These are phyloP conservation scores for Croton laevigatus DNA, from an alignment of 441 rosid genomes.

Conservation along the genomic window DNA sequence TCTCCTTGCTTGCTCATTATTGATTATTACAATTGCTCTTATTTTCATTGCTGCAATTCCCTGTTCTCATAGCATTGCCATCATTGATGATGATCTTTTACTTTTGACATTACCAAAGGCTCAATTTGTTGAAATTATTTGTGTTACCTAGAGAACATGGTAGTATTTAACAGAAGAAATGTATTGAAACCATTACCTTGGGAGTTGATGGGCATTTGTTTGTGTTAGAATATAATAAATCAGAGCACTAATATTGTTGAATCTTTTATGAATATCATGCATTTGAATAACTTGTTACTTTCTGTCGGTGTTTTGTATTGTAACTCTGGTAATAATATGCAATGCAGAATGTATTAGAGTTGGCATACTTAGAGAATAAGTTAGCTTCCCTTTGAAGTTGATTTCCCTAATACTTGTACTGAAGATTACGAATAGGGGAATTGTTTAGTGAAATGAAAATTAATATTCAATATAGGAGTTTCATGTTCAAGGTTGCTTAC, in stretches of 20 bases:
- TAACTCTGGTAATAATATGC: background rate
- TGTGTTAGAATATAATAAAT: background rate
- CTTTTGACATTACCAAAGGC: background rate
- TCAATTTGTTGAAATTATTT: background rate
- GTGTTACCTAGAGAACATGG: background rate
- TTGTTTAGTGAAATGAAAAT: background rate
- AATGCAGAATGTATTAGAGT: background rate
- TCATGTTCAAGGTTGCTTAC: background rate
- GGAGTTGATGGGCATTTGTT: background rate
- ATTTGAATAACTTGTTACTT: background rate
- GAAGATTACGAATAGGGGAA: background rate
- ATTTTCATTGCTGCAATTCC: background rate
- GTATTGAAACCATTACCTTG: background rate
- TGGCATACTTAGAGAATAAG: background rate
- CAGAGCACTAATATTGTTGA: background rate
- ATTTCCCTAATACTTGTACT: background rate
- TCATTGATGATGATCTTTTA: background rate
- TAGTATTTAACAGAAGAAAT: no score
- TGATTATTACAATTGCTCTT: background rate
- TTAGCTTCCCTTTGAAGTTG: background rate
- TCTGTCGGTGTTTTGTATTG: background rate
- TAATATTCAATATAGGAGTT: background rate
- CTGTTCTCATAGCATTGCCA: background rate
- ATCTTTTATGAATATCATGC: background rate
- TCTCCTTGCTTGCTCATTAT: background rate